Percentiles rank a stretch among this genome's conserved stretches.
phyloP scores from a whole-genome alignment of 345 rosid species.

The Sonneratia alba region DNA sequence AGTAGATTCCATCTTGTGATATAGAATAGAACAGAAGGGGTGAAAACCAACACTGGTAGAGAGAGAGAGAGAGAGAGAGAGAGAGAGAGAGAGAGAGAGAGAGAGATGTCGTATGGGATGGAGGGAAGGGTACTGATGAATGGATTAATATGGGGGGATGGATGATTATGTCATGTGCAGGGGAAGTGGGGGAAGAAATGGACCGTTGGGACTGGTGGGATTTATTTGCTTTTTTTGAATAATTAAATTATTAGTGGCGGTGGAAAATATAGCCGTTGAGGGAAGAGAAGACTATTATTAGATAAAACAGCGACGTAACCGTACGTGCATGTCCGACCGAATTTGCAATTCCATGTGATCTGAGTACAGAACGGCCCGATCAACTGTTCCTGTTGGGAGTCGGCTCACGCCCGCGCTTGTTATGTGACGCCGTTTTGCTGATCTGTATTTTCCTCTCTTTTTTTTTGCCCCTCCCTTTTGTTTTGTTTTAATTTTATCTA shows the following conservation, averaged over 20 bases:
- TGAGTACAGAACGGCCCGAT: background rate
- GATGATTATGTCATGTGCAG: background rate
- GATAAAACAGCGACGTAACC: background rate
- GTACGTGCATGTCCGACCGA: background rate
- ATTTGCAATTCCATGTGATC: background rate
- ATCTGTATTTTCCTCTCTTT: too few relatives aligned
- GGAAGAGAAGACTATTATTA: background rate
- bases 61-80: too few relatives aligned
- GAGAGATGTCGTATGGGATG: background rate
- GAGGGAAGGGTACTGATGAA: background rate
- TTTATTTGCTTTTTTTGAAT: constrained; percentile 10
- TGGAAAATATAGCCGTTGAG: constrained; percentile 44
- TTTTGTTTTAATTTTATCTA: too few relatives aligned
- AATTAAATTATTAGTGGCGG: constrained; percentile 13
- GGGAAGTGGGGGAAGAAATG: constrained; percentile 22
- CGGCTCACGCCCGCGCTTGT: too few relatives aligned
- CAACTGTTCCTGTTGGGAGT: too few relatives aligned
- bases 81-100: constrained; percentile 2
- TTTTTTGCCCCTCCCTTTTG: too few relatives aligned
- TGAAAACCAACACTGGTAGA: too few relatives aligned
- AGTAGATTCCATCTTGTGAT: background rate
- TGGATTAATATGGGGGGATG: background rate
- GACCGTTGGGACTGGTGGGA: constrained; percentile 47
- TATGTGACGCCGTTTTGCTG: too few relatives aligned
- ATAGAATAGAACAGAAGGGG: background rate